phyloP scores from a whole-genome alignment of 345 rosid genomes.

The Odontarrhena argentea region DNA sequence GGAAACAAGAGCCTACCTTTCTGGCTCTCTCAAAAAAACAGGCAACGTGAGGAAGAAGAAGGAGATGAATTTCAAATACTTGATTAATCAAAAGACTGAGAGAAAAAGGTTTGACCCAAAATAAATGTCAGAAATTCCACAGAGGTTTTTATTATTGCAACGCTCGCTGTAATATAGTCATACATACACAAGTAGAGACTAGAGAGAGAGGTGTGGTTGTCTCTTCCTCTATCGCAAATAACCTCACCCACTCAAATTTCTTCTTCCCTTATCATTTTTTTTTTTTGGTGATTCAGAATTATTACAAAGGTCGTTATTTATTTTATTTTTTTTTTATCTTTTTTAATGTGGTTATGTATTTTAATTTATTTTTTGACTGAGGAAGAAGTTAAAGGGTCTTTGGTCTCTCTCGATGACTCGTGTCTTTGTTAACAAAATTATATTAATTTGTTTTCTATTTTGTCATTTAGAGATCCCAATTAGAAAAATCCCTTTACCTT shows the following conservation, averaged over 20 bases:
- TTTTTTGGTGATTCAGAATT: conserved; percentile 21
- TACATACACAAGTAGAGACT: neutral
- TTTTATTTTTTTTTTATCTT: neutral
- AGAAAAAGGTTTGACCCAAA: conserved; percentile 33
- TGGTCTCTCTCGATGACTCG: conserved; percentile 1
- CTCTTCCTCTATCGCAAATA: conserved; percentile 35
- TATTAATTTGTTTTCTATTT: neutral
- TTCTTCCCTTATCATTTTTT: neutral
- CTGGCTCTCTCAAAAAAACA: neutral
- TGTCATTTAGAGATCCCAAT: neutral
- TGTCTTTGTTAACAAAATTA: neutral
- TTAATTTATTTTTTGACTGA: conserved; percentile 20
- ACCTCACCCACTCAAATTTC: conserved; percentile 43
- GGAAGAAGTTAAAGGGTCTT: neutral
- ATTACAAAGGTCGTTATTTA: conserved; percentile 33
- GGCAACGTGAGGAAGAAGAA: neutral
- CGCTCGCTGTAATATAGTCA: conserved; percentile 29
- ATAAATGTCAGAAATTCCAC: conserved; percentile 29
- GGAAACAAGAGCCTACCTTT: conserved; percentile 29
- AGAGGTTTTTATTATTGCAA: neutral
- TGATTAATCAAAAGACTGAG: conserved; percentile 25
- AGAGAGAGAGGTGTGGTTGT: neutral
- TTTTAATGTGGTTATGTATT: neutral
- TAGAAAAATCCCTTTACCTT: neutral
- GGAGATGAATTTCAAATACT: conserved; percentile 28